Percentiles rank a stretch among this genome's conserved stretches.
Conservation (phyloP, 495 filamentous ascomycete genomes). For the Penicillium soppii region DNA sequence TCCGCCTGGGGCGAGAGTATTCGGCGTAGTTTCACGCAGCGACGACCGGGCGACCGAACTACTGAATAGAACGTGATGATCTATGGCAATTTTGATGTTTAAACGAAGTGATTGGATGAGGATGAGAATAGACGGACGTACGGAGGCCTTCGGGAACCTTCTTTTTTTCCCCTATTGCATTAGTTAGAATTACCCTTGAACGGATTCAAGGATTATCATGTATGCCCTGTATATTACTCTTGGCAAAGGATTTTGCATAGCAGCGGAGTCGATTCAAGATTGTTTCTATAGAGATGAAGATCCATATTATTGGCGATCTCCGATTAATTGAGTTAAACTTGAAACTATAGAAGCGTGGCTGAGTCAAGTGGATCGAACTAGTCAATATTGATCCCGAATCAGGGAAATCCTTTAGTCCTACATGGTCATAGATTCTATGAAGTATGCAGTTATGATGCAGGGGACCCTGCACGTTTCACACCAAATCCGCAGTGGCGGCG, state of each 20-base stretch:
- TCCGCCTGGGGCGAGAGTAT: conserved; percentile 94
- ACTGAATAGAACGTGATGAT: conserved; percentile 11
- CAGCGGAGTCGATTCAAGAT: conserved; percentile 19
- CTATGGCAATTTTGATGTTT: conserved; percentile 10
- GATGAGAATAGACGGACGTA: conserved; percentile 15
- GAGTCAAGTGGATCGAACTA: conserved; percentile 26
- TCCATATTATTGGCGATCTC: neutral
- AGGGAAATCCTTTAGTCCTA: neutral
- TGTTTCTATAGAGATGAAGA: neutral
- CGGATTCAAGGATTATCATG: too few relatives aligned
- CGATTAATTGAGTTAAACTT: neutral
- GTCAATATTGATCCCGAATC: conserved; percentile 7
- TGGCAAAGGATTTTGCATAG: conserved; percentile 28
- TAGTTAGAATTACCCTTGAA: neutral
- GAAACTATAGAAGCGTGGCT: conserved; percentile 18
- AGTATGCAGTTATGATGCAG: too few relatives aligned
- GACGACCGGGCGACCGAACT: conserved; percentile 47
- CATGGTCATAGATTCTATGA: too few relatives aligned
- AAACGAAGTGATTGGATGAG: conserved; percentile 11
- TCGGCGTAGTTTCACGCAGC: conserved; percentile 79
- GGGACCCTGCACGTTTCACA: too few relatives aligned
- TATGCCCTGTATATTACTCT: conserved; percentile 20
- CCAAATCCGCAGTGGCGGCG: too few relatives aligned
- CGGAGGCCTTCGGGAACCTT: conserved; percentile 18
- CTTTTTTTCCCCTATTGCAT: conserved; percentile 7